A percentile compares a stretch with the other conserved stretches of the same genome.
These are phyloP conservation scores for Cadophora malorum DNA, from an alignment of 2,329 filamentous ascomycete genomes.

Conservation along the genomic window DNA sequence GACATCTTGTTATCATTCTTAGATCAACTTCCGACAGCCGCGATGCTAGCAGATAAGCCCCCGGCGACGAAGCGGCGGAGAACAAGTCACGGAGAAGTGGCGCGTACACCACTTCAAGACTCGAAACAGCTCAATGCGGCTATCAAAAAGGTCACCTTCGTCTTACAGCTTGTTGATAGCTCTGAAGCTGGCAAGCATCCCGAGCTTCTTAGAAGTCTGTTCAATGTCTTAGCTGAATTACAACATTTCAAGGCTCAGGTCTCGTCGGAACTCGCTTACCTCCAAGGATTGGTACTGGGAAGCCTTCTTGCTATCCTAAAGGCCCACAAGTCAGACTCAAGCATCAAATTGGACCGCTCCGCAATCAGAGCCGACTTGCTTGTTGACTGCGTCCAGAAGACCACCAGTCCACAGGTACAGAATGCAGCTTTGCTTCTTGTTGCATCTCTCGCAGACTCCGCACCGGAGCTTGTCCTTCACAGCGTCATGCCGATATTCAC, in stretches of 20 bases:
- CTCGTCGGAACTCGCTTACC: slow-evolving; percentile 86
- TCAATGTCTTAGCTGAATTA: slow-evolving; percentile 84
- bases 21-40: slow-evolving; percentile 74
- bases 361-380: slow-evolving; percentile 87
- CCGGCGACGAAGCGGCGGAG: slow-evolving; percentile 81
- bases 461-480: slow-evolving; percentile 90
- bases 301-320: slow-evolving; percentile 86
- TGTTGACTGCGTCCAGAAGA: slow-evolving; percentile 92
- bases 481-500: slow-evolving; percentile 99
- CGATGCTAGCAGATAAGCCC: slow-evolving; percentile 73
- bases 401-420: slow-evolving; percentile 90
- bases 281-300: slow-evolving; percentile 83
- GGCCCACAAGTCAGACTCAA: slow-evolving; percentile 67
- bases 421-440: slow-evolving; percentile 89
- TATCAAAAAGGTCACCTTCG: slow-evolving; percentile 80
- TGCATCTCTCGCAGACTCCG: slow-evolving; percentile 83
- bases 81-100: slow-evolving; percentile 74
- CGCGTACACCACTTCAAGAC: slow-evolving; percentile 65
- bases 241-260: slow-evolving; percentile 83
- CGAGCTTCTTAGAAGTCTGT: slow-evolving; percentile 78
- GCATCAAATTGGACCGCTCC: slow-evolving; percentile 74
- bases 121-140: slow-evolving; percentile 70
- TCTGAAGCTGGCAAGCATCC: slow-evolving; percentile 78
- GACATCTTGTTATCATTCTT: slow-evolving; percentile 75
- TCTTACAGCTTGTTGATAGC: slow-evolving; percentile 85